Conservation (phyloP, 2,329 filamentous ascomycete genomes). For the Neobulgaria alba region DNA sequence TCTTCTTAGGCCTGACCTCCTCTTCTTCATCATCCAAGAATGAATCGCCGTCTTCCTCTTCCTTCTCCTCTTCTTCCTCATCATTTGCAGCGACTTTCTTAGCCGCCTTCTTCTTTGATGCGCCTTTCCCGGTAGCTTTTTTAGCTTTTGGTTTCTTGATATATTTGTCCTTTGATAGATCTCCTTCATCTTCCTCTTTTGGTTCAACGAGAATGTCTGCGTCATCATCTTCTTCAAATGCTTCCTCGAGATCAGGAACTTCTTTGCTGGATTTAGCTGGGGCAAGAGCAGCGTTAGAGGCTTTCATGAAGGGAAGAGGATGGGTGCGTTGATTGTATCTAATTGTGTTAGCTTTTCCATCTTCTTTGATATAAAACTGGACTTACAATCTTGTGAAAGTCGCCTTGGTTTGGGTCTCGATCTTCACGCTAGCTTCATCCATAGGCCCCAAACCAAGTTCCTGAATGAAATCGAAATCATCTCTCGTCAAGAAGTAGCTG, state of each 20-base stretch:
- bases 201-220: constrained; percentile 33
- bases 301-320: constrained; percentile 93
- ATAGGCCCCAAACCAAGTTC: constrained; percentile 86
- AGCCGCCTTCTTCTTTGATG: constrained; percentile 30
- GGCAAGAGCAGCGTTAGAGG: constrained; percentile 64
- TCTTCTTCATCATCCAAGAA: constrained; percentile 15
- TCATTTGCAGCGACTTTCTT: constrained; percentile 19
- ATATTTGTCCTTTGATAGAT: constrained; percentile 91
- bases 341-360: neutral
- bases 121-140: constrained; percentile 44
- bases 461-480: constrained; percentile 88
- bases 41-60: too few species aligned
- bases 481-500: constrained; percentile 86
- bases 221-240: constrained; percentile 78
- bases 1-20: constrained; percentile 23
- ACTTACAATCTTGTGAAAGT: constrained; percentile 82
- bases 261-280: constrained; percentile 65
- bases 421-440: constrained; percentile 63
- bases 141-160: constrained; percentile 85
- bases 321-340: constrained; percentile 84
- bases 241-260: constrained; percentile 90
- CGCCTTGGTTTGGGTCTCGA: constrained; percentile 79
- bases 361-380: neutral
- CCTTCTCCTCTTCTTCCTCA: constrained; percentile 18
- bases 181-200: constrained; percentile 61